Percentiles rank a stretch among this genome's conserved stretches.
Evolutionary conservation across 2,329 filamentous ascomycete genomes (phyloP).

Genomic region (Colletotrichum costaricense): DNA sequence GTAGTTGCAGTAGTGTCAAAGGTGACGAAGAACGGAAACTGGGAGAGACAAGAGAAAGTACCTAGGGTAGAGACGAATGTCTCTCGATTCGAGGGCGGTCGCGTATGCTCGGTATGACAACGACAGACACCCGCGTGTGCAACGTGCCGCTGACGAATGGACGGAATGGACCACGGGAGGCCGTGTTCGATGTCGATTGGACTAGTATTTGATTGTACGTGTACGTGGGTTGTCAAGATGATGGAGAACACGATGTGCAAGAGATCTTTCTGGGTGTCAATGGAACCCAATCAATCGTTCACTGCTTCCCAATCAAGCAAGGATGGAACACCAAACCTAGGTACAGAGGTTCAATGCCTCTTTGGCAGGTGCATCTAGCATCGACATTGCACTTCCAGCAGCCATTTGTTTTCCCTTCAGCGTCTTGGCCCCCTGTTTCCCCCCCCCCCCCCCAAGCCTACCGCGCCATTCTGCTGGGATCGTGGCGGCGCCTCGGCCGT

Average conservation of each 20-base stretch:
- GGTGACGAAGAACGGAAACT: background rate
- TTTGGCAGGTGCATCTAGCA: background rate
- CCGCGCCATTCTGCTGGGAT: slow-evolving; percentile 14
- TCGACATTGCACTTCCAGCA: background rate
- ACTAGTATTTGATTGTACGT: background rate
- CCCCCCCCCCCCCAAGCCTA: background rate
- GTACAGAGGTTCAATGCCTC: background rate
- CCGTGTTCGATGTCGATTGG: slow-evolving; percentile 9
- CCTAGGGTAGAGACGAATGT: background rate
- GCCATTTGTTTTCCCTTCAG: background rate
- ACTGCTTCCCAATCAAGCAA: background rate
- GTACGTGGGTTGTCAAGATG: background rate
- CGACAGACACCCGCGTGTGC: slow-evolving; percentile 22
- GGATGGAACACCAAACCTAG: background rate
- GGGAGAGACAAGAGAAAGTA: background rate
- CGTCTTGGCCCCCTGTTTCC: background rate
- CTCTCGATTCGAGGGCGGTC: background rate
- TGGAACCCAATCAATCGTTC: background rate
- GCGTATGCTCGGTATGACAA: slow-evolving; percentile 12
- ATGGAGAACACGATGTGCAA: background rate
- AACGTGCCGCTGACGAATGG: slow-evolving; percentile 25
- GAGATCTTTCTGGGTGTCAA: background rate
- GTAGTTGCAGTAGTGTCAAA: too few relatives aligned
- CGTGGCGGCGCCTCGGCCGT: slow-evolving; percentile 30
- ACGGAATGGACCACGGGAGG: background rate